phyloP scores from a whole-genome alignment of 2,329 filamentous ascomycete genomes.

The Aspergillus hortae region DNA sequence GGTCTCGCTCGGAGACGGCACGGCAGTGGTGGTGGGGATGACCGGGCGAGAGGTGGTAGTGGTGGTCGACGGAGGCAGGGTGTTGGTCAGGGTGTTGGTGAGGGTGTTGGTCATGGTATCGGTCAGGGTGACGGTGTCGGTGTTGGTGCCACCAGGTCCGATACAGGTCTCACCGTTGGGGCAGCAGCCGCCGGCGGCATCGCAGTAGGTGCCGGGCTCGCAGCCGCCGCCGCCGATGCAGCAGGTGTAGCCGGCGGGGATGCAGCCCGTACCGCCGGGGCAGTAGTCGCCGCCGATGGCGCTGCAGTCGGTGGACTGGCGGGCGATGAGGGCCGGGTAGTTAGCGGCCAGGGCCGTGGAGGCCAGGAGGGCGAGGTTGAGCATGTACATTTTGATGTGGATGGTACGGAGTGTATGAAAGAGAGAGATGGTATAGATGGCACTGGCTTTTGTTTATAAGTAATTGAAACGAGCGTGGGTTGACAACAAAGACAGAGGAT shows the following conservation, averaged over 20 bases:
- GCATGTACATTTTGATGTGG: neutral
- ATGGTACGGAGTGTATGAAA: neutral
- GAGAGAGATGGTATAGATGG: neutral
- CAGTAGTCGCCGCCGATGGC: neutral
- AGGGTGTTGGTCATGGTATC: conserved; percentile 1
- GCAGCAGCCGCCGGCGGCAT: conserved; percentile 2
- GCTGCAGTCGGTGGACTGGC: neutral
- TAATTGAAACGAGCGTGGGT: too few relatives aligned
- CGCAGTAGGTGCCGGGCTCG: conserved; percentile 2
- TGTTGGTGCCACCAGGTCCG: neutral
- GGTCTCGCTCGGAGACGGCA: too few relatives aligned
- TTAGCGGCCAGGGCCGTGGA: neutral
- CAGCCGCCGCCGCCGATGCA: conserved; percentile 1
- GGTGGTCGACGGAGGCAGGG: too few relatives aligned
- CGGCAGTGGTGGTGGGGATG: too few relatives aligned
- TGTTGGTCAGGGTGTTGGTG: neutral
- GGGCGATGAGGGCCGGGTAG: neutral
- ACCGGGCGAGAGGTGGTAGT: too few relatives aligned
- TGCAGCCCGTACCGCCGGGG: neutral
- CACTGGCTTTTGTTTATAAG: too few relatives aligned
- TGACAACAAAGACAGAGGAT: too few relatives aligned
- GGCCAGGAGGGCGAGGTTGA: neutral
- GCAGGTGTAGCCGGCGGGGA: conserved; percentile 5
- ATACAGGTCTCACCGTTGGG: conserved; percentile 4
- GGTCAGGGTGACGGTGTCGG: conserved; percentile 3